These are phyloP conservation scores for Backusella morwellensis DNA, from an alignment of 192 early-diverging fungal species.

Conservation along the genomic window DNA sequence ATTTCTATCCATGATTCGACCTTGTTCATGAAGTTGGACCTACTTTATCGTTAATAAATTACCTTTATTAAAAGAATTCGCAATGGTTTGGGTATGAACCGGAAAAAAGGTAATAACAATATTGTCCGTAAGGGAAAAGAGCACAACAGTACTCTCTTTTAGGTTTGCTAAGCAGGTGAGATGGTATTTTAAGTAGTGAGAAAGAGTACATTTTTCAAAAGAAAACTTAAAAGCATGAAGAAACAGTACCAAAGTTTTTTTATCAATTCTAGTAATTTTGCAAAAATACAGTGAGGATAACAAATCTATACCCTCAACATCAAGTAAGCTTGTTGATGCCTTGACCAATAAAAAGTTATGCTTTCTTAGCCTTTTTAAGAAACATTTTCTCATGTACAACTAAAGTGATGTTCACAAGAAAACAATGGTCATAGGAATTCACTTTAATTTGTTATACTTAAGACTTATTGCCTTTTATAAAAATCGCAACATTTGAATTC, in stretches of 20 bases:
- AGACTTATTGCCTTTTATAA: background rate
- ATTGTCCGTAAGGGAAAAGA: background rate
- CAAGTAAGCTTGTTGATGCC: background rate
- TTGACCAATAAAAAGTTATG: background rate
- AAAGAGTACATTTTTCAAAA: background rate
- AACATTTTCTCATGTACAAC: background rate
- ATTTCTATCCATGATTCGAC: conserved; percentile 60
- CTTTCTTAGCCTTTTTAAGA: background rate
- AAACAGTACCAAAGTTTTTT: background rate
- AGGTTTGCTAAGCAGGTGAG: background rate
- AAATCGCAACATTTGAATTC: background rate
- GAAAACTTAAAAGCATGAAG: background rate
- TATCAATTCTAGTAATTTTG: background rate
- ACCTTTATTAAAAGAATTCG: background rate
- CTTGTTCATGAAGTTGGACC: conserved; percentile 71
- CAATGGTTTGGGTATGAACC: background rate
- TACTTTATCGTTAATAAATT: conserved; percentile 41
- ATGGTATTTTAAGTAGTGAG: background rate
- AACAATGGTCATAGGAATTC: background rate
- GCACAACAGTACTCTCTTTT: background rate
- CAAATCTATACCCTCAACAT: background rate
- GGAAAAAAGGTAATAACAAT: background rate
- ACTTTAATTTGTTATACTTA: background rate
- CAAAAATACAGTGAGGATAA: background rate
- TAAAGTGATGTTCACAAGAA: background rate